phyloP scores from a whole-genome alignment of 2,329 filamentous ascomycete genomes.

The Claviceps monticola region DNA sequence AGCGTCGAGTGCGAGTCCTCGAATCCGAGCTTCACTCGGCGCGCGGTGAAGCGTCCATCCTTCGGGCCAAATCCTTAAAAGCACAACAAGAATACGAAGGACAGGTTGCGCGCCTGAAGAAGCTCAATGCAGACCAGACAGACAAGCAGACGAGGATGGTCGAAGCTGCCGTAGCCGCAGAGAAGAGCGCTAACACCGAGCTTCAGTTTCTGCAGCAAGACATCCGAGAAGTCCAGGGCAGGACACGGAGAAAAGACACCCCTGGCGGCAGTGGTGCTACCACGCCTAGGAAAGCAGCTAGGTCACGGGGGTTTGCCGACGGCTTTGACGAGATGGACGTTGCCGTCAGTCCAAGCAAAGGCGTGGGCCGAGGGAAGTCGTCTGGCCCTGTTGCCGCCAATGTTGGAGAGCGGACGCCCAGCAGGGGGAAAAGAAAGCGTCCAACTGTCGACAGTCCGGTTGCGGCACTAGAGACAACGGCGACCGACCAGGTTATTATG shows the following conservation, averaged over 20 bases:
- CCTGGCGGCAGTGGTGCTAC: constrained; percentile 18
- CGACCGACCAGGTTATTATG: constrained; percentile 28
- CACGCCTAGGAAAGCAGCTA: constrained; percentile 48
- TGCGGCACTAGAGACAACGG: constrained; percentile 41
- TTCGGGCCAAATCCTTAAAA: constrained; percentile 57
- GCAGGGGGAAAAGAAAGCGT: constrained; percentile 57
- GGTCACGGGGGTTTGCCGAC: constrained; percentile 49
- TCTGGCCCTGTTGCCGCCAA: constrained; percentile 29
- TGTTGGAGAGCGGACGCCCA: constrained; percentile 44
- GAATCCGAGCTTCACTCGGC: constrained; percentile 46
- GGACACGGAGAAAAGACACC: constrained; percentile 31
- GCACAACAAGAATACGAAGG: constrained; percentile 47
- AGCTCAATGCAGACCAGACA: constrained; percentile 48
- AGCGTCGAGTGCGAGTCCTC: constrained; percentile 38
- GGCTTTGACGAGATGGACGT: constrained; percentile 61
- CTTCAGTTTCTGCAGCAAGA: constrained; percentile 62
- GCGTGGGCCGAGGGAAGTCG: constrained; percentile 26
- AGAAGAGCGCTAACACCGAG: constrained; percentile 53
- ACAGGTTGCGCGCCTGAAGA: constrained; percentile 46
- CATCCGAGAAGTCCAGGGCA: constrained; percentile 43
- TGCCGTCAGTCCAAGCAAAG: constrained; percentile 38
- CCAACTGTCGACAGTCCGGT: constrained; percentile 51
- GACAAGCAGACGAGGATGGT: constrained; percentile 49
- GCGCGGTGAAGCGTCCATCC: constrained; percentile 58
- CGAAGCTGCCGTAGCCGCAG: constrained; percentile 49